Percentiles rank a stretch among this genome's conserved stretches.
Conservation (phyloP, 352 stramenopile species). For the Phytophthora foliorum region DNA sequence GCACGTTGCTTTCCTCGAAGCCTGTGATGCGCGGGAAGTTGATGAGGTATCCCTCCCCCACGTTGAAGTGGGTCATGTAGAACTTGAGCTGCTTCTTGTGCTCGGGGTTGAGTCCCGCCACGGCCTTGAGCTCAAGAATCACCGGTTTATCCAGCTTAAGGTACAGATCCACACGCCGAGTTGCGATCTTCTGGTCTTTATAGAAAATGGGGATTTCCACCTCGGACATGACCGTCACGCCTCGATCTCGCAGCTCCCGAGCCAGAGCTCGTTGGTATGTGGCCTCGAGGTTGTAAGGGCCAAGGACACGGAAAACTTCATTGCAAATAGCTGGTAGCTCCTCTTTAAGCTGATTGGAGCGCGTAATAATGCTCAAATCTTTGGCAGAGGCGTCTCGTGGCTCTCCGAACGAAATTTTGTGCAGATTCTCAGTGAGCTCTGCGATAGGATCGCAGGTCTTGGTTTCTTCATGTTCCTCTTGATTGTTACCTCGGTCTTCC, state of each 20-base stretch:
- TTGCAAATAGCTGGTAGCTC: constrained; percentile 42
- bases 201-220: constrained; percentile 46
- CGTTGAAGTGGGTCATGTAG: constrained; percentile 50
- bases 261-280: constrained; percentile 51
- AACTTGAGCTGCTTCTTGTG: constrained; percentile 51
- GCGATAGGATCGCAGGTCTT: constrained; percentile 8
- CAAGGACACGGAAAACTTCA: constrained; percentile 42
- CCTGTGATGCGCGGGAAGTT: constrained; percentile 49
- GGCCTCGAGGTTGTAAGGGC: constrained; percentile 44
- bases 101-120: constrained; percentile 27
- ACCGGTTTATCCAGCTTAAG: constrained; percentile 39
- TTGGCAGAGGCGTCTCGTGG: neutral
- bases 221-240: constrained; percentile 38
- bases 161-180: constrained; percentile 44
- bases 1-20: constrained; percentile 33
- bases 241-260: constrained; percentile 34
- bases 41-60: constrained; percentile 47
- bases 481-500: constrained; percentile 27
- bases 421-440: constrained; percentile 20
- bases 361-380: constrained; percentile 10
- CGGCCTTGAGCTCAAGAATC: constrained; percentile 51
- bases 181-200: constrained; percentile 39
- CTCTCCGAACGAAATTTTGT: constrained; percentile 40
- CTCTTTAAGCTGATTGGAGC: constrained; percentile 16
- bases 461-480: constrained; percentile 22